Base-by-base conservation (phyloP, 2,329 filamentous ascomycete genomes). In the Tolypocladium endophyticum region DNA sequence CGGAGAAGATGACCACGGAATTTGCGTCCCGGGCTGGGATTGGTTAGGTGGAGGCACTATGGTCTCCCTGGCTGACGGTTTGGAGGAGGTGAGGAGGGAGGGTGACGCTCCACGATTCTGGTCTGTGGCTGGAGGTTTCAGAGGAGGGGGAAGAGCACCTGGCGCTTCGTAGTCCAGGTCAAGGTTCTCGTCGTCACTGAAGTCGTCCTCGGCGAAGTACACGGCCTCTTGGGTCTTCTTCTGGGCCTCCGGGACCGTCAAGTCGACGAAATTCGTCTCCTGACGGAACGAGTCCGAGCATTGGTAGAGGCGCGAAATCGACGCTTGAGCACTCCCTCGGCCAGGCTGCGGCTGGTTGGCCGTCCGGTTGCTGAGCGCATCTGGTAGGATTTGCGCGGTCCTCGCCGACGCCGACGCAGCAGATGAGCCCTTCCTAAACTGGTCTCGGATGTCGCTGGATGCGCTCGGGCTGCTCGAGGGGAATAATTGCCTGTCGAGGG, bases 111-210 rank as follows among this genome's bases (percentile, higher is more conserved):
- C 81, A 57, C 86, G 81, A 62, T 92, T 82, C n/a, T 89, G 73
- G 62, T 90, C 89, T 36, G 68, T 67, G n/a, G 65, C 41, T 20
- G 63, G 30, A 16, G 62, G 61, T 59, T 66, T 36, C 35, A 36
- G 35, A 63, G 66, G 64, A 65, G 73, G 25, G 8, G 78, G 78
- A 4, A 84, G 77, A 2, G 81, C 76, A 1, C 77, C 72, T 0
- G 86, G 84, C 61, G 84, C 80, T 61, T 89, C 81, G 57, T 86
- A 81, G 63, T 92, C 82, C 25, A 89, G 73, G 62, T 90, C 89
- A 30, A 96, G 77, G 59, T 91, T 83, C 25, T 87, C 81, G 65
- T 96, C 92, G 69, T 93, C 89, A 67, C 91, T 90, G 65, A 96
- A 94, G 69, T 96, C 92, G 66, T 93, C 87, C 63, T 92, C 89